phyloP scores from a whole-genome alignment of 2,329 filamentous ascomycete species.

The Sporothrix sp. region DNA sequence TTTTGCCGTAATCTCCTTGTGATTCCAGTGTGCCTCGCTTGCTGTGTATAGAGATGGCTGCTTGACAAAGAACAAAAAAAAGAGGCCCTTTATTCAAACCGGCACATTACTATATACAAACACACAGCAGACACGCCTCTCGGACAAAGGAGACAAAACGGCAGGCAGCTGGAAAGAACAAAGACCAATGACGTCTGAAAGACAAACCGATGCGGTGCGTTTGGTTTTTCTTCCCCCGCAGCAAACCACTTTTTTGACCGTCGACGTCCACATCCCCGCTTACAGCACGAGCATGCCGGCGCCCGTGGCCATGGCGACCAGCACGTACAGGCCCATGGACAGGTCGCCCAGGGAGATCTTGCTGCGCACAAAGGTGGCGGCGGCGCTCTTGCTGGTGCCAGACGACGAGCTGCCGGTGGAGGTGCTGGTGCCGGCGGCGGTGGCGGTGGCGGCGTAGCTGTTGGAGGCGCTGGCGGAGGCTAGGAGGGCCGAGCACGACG shows the following conservation, averaged over 20 bases:
- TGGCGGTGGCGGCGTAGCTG: constrained; percentile 37
- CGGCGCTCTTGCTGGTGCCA: constrained; percentile 28
- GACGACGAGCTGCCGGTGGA: constrained; percentile 22
- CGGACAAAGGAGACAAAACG: background rate
- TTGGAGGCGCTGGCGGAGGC: constrained; percentile 52
- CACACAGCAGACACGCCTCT: no score
- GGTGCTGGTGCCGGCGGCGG: constrained; percentile 31
- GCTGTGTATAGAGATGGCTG: no score
- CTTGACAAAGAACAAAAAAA: constrained; percentile 1
- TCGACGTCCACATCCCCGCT: constrained; percentile 13
- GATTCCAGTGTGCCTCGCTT: background rate
- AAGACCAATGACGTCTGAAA: background rate
- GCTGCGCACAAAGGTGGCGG: constrained; percentile 28
- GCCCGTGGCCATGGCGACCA: constrained; percentile 43
- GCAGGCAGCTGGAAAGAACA: background rate
- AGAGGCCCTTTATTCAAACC: no score
- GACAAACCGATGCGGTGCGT: background rate
- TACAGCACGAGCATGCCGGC: constrained; percentile 46
- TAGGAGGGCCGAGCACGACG: constrained; percentile 49
- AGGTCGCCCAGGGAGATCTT: constrained; percentile 38
- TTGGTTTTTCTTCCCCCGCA: background rate
- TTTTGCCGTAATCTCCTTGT: background rate
- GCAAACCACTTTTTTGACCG: background rate
- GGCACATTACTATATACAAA: no score
- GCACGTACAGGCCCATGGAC: constrained; percentile 40